Base-by-base conservation (phyloP, 2,329 filamentous ascomycete genomes). In the Dothistroma pini region DNA sequence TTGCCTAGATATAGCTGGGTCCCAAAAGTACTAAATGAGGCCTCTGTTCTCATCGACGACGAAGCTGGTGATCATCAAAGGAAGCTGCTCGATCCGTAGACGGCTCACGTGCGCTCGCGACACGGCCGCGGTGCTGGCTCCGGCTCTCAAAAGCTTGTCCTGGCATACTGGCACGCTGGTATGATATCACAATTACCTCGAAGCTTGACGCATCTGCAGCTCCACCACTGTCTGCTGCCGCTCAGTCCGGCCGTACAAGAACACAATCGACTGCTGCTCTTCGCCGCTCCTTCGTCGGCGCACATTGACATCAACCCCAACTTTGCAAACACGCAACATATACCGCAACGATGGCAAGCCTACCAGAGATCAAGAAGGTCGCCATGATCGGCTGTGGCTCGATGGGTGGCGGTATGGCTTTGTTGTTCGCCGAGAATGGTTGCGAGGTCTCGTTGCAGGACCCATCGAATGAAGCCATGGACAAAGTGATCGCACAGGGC, bases 351-450 rank as follows among this genome's bases (percentile, higher is more conserved):
- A 66, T 56, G 55, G 35, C 60, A 16, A 49, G 58, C 34, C 49
- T 55, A 51, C 61, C 68, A 8, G 69, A 74, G 8, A 71, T 75
- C 64, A 71, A 70, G 61, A 72, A 69, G 78, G 73, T 86, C 62
- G 83, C 81, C 55, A 82, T 86, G 75, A 80, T 86, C 44, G 83
- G 83, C 22, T 82, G 80, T 19, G 84, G 84, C 4, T 81, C 78
- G 66, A 87, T 86, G 82, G 85, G 84, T n/a, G 80, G 79, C 4
- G 82, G 80, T 60, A 83, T 87, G 79, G 78, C 82, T 10, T 74
- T 87, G 14, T 76, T 86, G 4, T 83, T 86, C 62, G 83, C 83
- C 16, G 84, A 87, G 65, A 76, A 83, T 51, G 82, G 79, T 34
- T 74, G 83, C 32, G 73, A 81, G 22, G 81, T 87, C n/a, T 80